Base-by-base conservation (phyloP, 352 stramenopile species). In the Pythium inflatum region DNA sequence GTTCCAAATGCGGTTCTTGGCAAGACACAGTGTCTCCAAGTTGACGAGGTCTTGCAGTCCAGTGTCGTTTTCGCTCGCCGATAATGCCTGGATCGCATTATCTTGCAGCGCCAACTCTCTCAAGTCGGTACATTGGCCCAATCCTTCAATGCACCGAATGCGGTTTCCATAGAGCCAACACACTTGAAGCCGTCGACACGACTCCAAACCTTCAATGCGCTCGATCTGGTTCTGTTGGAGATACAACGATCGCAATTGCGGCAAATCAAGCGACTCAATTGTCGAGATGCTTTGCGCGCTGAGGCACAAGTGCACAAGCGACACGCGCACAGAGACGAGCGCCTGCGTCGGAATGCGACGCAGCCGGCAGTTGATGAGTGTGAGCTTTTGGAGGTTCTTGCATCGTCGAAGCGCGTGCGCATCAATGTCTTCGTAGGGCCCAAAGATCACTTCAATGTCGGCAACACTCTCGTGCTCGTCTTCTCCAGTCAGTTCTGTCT, bases 371-470 rank as follows among this genome's bases (percentile, higher is more conserved):
- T 97, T 91, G 59, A 96, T 86, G 62, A 96, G 70, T 4, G 83
- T 87, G 51, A 93, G 66, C n/a, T 69, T 79, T 13, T 76, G 72
- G 22, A 93, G 75, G 36, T 80, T 80, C 41, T 60, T 70, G 71
- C 83, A 93, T 30, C 76, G 74, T 9, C 66, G 76, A 18, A 94
- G 43, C 20, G 81, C 81, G 14, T 66, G 48, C 18, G 31, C 28
- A 9, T 83, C 76, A 45, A 95, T 72, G 20, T 77, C 74, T 33
- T 87, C 67, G 18, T 88, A 89, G 24, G 30, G 55, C 5, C 78
- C 83, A 59, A 97, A 96, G 68, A 96, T 95, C 38, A 96, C 76
- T 74, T 97, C 88, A 54, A 96, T 65, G 30, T 95, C 80, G 40
- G 84, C 68, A 27, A 97, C 53, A 13, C 69, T 63, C 22, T 83